These are phyloP conservation scores for Pseudopyricularia cyperi DNA, from an alignment of 2,329 filamentous ascomycete species.

Conservation along the genomic window DNA sequence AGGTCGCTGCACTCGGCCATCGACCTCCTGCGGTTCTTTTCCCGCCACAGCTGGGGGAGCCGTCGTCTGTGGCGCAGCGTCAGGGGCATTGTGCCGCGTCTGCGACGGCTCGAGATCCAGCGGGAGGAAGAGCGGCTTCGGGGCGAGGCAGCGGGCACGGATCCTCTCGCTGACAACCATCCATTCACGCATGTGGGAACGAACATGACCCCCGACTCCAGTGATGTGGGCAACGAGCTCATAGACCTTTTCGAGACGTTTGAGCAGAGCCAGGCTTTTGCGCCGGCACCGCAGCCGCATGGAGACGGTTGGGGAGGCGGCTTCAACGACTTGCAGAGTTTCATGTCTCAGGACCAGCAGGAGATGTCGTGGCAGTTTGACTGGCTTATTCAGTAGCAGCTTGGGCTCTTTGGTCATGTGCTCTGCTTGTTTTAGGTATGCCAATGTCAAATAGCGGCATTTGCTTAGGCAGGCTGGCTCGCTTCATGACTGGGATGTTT, in stretches of 20 bases:
- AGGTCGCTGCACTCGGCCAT: conserved; percentile 18
- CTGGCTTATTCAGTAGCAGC: conserved; percentile 12
- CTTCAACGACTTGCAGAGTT: conserved; percentile 4
- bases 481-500: too few species aligned
- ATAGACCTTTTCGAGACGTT: conserved; percentile 21
- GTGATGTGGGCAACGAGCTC: conserved; percentile 17
- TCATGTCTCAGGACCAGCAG: background rate
- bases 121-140: conserved; percentile 4
- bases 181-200: conserved; percentile 4
- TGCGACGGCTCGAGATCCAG: conserved; percentile 14
- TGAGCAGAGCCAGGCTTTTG: conserved; percentile 8
- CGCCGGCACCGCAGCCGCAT: background rate
- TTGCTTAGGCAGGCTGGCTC: too few species aligned
- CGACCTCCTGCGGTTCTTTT: conserved; percentile 18
- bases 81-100: conserved; percentile 16
- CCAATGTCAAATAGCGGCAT: too few species aligned
- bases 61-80: conserved; percentile 22
- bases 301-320: background rate
- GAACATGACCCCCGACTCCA: background rate
- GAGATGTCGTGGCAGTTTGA: conserved; percentile 20
- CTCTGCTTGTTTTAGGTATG: too few species aligned
- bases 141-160: too few species aligned
- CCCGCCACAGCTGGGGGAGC: conserved; percentile 17
- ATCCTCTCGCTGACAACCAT: too few species aligned
- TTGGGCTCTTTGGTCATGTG: too few species aligned